phyloP scores from a whole-genome alignment of 2,329 filamentous ascomycete species.

The Exophiala aquamarina region DNA sequence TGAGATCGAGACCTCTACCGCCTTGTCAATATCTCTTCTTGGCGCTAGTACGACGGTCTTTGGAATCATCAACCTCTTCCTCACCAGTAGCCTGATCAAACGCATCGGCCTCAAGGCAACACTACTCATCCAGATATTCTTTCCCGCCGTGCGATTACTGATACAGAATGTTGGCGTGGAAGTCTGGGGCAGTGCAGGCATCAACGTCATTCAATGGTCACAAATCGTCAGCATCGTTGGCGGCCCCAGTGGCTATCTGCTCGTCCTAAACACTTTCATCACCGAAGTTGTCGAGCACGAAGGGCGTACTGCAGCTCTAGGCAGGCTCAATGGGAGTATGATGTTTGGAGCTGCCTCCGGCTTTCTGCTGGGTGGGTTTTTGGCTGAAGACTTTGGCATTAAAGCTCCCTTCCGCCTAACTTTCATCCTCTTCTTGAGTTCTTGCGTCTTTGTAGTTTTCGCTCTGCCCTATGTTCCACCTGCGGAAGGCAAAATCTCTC shows the following conservation, averaged over 20 bases:
- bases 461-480: constrained; percentile 53
- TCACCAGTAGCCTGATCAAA: constrained; percentile 68
- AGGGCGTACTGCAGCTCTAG: constrained; percentile 64
- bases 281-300: constrained; percentile 63
- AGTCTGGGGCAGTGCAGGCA: constrained; percentile 61
- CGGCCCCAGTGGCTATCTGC: constrained; percentile 67
- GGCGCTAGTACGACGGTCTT: constrained; percentile 68
- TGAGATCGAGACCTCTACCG: constrained; percentile 65
- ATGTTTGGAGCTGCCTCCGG: constrained; percentile 67
- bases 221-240: constrained; percentile 69
- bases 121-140: constrained; percentile 62
- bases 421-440: constrained; percentile 54
- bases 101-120: constrained; percentile 63
- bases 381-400: constrained; percentile 65
- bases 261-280: constrained; percentile 68
- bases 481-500: constrained; percentile 4
- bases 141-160: constrained; percentile 63
- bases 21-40: constrained; percentile 63
- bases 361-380: constrained; percentile 63
- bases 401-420: constrained; percentile 65
- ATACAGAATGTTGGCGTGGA: constrained; percentile 66
- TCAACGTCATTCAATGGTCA: constrained; percentile 65
- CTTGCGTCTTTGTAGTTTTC: constrained; percentile 41
- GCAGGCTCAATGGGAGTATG: constrained; percentile 64
- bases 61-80: constrained; percentile 66